Evolutionary conservation across 1,284 basidiomycete species (phyloP).

Genomic region (Trametes sp.): DNA sequence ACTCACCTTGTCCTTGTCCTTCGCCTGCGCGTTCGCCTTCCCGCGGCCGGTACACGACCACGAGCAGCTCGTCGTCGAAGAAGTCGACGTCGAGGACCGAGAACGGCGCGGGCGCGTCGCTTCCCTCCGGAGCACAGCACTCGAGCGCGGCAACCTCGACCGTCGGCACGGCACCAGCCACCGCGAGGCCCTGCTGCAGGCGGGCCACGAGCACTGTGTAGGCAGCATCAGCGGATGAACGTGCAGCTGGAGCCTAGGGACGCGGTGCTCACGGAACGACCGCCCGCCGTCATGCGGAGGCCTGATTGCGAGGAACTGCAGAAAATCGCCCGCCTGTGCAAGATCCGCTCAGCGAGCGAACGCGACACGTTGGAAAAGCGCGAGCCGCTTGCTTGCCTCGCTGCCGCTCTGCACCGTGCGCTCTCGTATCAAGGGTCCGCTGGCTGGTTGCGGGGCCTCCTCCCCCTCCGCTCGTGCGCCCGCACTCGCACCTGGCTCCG

Average conservation of each 20-base stretch:
- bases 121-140: conserved; percentile 33
- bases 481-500: not conserved
- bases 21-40: too few relatives aligned
- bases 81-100: conserved; percentile 73
- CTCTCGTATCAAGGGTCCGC: conserved; percentile 53
- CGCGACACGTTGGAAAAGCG: conserved; percentile 28
- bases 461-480: not conserved
- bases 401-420: conserved; percentile 53
- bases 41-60: conserved; percentile 58
- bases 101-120: conserved; percentile 37
- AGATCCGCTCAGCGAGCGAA: conserved; percentile 27
- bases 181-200: conserved; percentile 32
- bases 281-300: conserved; percentile 32
- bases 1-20: conserved; percentile 34
- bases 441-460: conserved; percentile 19
- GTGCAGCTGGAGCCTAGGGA: conserved; percentile 17
- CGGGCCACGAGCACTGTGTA: conserved; percentile 37
- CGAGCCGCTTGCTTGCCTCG: conserved; percentile 53
- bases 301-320: conserved; percentile 38
- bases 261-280: conserved; percentile 33
- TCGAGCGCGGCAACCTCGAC: conserved; percentile 35
- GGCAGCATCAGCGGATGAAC: conserved; percentile 6
- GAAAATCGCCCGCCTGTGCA: conserved; percentile 33
- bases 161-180: conserved; percentile 23
- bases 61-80: conserved; percentile 74